Conservation (phyloP, 306 rosid species). For the Myrica gale region DNA sequence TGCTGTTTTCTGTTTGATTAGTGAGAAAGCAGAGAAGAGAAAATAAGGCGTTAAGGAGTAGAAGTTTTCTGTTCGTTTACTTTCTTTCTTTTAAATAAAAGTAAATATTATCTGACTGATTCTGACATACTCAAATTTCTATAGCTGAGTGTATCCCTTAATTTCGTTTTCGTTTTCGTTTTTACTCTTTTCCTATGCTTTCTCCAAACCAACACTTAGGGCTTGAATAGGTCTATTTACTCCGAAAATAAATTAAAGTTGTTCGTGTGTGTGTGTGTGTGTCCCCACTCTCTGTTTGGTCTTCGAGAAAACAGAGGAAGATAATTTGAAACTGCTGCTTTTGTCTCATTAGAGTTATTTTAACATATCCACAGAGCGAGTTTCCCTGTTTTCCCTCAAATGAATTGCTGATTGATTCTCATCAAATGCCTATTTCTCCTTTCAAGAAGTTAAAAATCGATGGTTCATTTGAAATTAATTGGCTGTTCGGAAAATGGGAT, state of each 20-base stretch:
- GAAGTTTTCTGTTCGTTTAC: not conserved
- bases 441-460: too few species aligned
- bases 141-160: not conserved
- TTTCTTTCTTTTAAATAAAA: not conserved
- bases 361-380: not conserved
- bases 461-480: too few species aligned
- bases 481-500: too few species aligned
- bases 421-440: too few species aligned
- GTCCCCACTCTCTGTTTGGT: not conserved
- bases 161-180: not conserved
- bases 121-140: not conserved
- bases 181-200: not conserved
- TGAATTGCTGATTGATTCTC: not conserved
- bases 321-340: not conserved
- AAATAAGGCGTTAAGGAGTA: not conserved
- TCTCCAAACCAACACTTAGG: not conserved
- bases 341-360: not conserved
- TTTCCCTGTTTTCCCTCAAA: not conserved
- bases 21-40: not conserved
- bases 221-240: not conserved
- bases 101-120: not conserved
- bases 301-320: not conserved
- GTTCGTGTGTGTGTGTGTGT: not conserved
- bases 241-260: not conserved
- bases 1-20: not conserved